phyloP scores from a whole-genome alignment of 495 filamentous ascomycete species.

The Penicillium paradoxum region DNA sequence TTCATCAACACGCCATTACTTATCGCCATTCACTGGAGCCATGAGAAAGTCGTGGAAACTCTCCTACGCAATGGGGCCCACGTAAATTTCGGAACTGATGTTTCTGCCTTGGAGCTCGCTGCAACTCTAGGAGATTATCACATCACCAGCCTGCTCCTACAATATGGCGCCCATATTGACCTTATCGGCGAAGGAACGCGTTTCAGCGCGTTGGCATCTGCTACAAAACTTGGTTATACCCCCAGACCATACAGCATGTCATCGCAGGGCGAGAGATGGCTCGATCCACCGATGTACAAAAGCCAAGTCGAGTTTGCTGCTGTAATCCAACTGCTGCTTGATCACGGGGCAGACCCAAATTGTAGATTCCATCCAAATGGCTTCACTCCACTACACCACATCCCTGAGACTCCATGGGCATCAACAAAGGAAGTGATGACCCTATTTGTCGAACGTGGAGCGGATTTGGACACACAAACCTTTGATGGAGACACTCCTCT shows the following conservation, averaged over 20 bases:
- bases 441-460: background rate
- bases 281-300: background rate
- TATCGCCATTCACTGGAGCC: background rate
- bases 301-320: too few species aligned
- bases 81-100: background rate
- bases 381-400: background rate
- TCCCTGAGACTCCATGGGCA: background rate
- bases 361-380: background rate
- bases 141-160: background rate
- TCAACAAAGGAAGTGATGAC: background rate
- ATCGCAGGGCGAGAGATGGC: background rate
- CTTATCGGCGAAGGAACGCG: background rate
- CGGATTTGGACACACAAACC: background rate
- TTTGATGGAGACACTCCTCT: background rate
- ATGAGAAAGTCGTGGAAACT: background rate
- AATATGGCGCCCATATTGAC: background rate
- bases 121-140: background rate
- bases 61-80: background rate
- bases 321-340: background rate
- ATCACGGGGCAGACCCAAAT: background rate
- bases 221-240: background rate
- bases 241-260: too few species aligned
- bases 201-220: background rate
- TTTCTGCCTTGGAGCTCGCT: background rate
- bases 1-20: background rate